phyloP scores from a whole-genome alignment of 352 stramenopile genomes.

The Globisporangium ultimum region DNA sequence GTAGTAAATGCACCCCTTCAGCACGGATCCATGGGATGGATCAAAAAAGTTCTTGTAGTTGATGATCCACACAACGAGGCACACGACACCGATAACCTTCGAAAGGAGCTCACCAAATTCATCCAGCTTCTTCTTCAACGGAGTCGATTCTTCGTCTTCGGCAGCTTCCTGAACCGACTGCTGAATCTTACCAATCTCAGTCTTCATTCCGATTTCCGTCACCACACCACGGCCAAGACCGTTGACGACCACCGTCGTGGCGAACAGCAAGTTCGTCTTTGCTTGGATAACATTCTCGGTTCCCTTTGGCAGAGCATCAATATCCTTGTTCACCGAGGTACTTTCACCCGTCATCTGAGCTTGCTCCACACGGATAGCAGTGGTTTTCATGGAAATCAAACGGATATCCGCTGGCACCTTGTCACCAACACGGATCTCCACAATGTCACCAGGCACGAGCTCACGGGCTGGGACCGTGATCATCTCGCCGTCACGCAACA shows the following conservation, averaged over 20 bases:
- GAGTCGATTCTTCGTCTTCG: conserved; percentile 94
- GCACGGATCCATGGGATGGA: conserved; percentile 78
- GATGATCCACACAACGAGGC: conserved; percentile 95
- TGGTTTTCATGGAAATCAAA: conserved; percentile 94
- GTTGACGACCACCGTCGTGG: conserved; percentile 96
- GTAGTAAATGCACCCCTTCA: conserved; percentile 98
- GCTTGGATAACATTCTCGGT: conserved; percentile 87
- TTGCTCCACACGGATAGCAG: conserved; percentile 94
- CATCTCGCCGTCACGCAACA: conserved; percentile 86
- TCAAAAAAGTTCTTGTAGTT: conserved; percentile 97
- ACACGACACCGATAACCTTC: conserved; percentile 97
- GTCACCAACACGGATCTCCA: conserved; percentile 95
- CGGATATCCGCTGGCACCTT: conserved; percentile 96
- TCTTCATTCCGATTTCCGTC: conserved; percentile 96
- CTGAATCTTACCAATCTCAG: conserved; percentile 99
- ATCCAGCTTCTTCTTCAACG: conserved; percentile 97
- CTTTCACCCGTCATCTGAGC: conserved; percentile 96
- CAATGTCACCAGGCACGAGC: conserved; percentile 97
- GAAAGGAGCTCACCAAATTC: conserved; percentile 97
- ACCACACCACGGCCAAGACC: conserved; percentile 93
- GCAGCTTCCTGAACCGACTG: conserved; percentile 91
- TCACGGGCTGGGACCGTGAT: conserved; percentile 82
- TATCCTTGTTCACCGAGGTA: conserved; percentile 91
- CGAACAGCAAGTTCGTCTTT: conserved; percentile 97
- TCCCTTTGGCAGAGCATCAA: conserved; percentile 59